phyloP scores from a whole-genome alignment of 208 protist genomes.

The Trypanosoma theileri region DNA sequence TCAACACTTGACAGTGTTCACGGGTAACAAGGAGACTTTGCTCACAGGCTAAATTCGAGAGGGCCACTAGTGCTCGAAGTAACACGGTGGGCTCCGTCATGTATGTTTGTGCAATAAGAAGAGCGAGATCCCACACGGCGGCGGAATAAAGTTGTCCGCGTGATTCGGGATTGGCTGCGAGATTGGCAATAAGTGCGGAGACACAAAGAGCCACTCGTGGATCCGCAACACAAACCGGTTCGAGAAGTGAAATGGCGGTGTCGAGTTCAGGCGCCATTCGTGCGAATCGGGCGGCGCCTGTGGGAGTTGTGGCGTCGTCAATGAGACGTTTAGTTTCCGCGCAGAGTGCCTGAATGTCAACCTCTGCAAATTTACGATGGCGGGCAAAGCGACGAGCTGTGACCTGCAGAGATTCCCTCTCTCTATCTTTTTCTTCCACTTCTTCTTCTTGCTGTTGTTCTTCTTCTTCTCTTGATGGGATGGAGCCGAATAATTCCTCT shows the following conservation, averaged over 20 bases:
- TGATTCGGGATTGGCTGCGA: slow-evolving; percentile 21
- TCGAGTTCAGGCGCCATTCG: slow-evolving; percentile 23
- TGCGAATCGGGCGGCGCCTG: slow-evolving; percentile 15
- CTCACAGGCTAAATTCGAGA: slow-evolving; percentile 31
- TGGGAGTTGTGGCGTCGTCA: slow-evolving; percentile 7
- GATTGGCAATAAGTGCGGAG: slow-evolving; percentile 32
- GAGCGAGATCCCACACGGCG: slow-evolving; percentile 13
- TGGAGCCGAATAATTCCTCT: slow-evolving; percentile 10
- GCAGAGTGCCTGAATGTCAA: slow-evolving; percentile 23
- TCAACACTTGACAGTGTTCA: slow-evolving; percentile 19
- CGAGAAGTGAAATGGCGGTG: slow-evolving; percentile 14
- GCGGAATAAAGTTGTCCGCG: slow-evolving; percentile 13
- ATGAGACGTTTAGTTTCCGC: slow-evolving; percentile 10
- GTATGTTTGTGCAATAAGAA: slow-evolving; percentile 31
- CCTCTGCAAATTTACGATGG: neutral
- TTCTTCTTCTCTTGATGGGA: neutral
- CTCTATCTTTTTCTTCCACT: no score
- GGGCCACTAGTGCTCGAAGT: slow-evolving; percentile 28
- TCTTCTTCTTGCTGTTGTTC: no score
- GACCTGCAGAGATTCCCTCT: neutral
- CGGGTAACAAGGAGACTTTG: slow-evolving; percentile 1
- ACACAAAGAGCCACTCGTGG: slow-evolving; percentile 29
- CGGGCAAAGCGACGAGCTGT: slow-evolving; percentile 5
- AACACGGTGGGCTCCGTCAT: slow-evolving; percentile 25
- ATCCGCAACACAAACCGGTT: slow-evolving; percentile 27